Evolutionary conservation across 768 basidiomycete genomes (phyloP).

Genomic region (Rhodotorula graminis): DNA sequence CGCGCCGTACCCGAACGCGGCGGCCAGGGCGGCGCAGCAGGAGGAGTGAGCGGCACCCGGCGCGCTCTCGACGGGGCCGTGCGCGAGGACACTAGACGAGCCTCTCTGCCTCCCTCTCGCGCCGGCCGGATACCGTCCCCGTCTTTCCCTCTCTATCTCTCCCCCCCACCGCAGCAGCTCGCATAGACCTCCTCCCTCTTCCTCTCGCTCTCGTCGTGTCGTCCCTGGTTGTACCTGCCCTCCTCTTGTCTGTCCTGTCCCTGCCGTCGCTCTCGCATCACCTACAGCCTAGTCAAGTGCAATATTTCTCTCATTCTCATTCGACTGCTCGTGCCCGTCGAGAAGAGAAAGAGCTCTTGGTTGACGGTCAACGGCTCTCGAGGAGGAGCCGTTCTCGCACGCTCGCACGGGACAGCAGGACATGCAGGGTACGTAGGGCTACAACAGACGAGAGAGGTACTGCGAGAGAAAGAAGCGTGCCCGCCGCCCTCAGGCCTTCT

Average conservation of each 20-base stretch:
- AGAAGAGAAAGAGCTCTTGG: too few relatives aligned
- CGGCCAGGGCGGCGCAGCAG: constrained; percentile 13
- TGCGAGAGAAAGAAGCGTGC: background rate
- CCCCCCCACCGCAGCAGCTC: background rate
- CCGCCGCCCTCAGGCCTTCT: background rate
- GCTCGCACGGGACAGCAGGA: too few relatives aligned
- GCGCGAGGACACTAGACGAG: background rate
- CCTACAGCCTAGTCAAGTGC: too few relatives aligned
- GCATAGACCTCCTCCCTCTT: background rate
- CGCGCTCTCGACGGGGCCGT: too few relatives aligned
- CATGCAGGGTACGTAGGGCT: too few relatives aligned
- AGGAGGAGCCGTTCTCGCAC: too few relatives aligned
- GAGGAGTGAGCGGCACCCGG: background rate
- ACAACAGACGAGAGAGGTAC: too few relatives aligned
- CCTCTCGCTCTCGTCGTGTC: background rate
- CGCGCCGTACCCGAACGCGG: constrained; percentile 26
- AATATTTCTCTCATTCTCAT: too few relatives aligned
- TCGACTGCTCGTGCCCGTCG: too few relatives aligned
- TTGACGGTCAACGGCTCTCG: too few relatives aligned
- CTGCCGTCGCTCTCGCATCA: too few relatives aligned
- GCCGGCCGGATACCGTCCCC: background rate
- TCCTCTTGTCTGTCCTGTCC: too few relatives aligned
- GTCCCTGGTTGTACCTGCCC: background rate
- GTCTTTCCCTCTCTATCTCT: background rate
- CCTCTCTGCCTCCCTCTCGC: background rate